Conservation (phyloP, 768 basidiomycete genomes). For the Russula olivacea region DNA sequence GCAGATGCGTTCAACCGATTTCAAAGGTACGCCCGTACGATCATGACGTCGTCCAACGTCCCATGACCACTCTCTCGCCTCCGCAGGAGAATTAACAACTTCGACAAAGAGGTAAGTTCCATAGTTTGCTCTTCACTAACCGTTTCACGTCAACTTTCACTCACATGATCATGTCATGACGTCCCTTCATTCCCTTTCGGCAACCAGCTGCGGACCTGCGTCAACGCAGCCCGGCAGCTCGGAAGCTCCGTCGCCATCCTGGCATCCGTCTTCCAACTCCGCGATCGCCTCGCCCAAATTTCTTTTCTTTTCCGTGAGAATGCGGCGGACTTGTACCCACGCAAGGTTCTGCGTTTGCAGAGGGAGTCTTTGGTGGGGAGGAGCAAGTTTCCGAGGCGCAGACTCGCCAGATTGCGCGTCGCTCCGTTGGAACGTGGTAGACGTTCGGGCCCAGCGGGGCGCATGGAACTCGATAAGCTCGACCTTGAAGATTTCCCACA, state of each 20-base stretch:
- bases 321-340: constrained; percentile 66
- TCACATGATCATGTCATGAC: constrained; percentile 7
- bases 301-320: constrained; percentile 70
- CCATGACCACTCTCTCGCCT: constrained; percentile 7
- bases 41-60: constrained; percentile 6
- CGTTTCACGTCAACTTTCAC: constrained; percentile 8
- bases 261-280: constrained; percentile 65
- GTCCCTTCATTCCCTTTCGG: neutral
- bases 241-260: constrained; percentile 74
- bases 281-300: constrained; percentile 61
- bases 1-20: constrained; percentile 62
- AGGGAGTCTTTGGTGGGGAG: constrained; percentile 38
- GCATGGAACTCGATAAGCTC: constrained; percentile 50
- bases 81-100: constrained; percentile 48
- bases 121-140: constrained; percentile 5
- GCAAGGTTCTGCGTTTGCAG: constrained; percentile 48
- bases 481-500: constrained; percentile 63
- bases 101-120: constrained; percentile 55
- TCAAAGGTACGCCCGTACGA: constrained; percentile 41
- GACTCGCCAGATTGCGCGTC: constrained; percentile 31
- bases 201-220: constrained; percentile 62
- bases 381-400: constrained; percentile 32
- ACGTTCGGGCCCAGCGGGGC: constrained; percentile 29
- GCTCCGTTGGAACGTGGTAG: constrained; percentile 40
- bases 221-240: constrained; percentile 70